Evolutionary conservation across 148 eudicot genomes (phyloP).

Genomic region (Agrostemma githago): DNA sequence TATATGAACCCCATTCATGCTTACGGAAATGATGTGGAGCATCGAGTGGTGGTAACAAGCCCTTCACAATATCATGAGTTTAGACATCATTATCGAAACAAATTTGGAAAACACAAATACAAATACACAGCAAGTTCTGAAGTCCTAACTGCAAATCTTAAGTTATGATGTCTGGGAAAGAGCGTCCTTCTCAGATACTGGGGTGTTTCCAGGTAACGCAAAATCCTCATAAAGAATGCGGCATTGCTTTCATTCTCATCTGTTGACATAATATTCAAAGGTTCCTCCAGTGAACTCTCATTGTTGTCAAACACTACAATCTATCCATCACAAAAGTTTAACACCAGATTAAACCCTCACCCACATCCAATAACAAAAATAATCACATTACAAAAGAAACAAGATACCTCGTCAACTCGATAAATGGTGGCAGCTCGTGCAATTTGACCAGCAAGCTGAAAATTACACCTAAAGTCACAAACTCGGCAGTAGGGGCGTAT

Average conservation of each 20-base stretch:
- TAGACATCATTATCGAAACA: not conserved
- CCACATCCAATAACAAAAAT: slow-evolving; percentile 1
- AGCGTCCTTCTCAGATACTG: slow-evolving; percentile 81
- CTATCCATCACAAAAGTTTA: slow-evolving; percentile 31
- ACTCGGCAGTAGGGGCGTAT: no score
- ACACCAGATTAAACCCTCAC: slow-evolving; percentile 6
- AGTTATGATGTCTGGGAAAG: slow-evolving; percentile 61
- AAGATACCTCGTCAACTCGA: slow-evolving; percentile 74
- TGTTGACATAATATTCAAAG: slow-evolving; percentile 31
- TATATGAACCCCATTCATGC: slow-evolving; percentile 95
- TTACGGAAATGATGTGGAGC: slow-evolving; percentile 98
- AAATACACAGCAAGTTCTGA: not conserved
- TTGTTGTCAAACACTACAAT: slow-evolving; percentile 79
- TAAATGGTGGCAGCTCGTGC: slow-evolving; percentile 97
- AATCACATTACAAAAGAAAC: not conserved
- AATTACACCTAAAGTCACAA: slow-evolving; percentile 4
- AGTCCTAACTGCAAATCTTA: slow-evolving; percentile 74
- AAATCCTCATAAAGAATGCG: slow-evolving; percentile 72
- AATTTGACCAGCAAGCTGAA: slow-evolving; percentile 92
- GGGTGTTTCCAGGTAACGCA: slow-evolving; percentile 88
- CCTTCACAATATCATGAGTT: slow-evolving; percentile 39
- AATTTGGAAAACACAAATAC: not conserved
- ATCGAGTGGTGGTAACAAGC: slow-evolving; percentile 92
- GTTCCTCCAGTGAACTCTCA: slow-evolving; percentile 36
- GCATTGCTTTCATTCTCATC: slow-evolving; percentile 70